Evolutionary conservation across 106 monocot genomes (phyloP).

Genomic region (Vanilla planifolia): DNA sequence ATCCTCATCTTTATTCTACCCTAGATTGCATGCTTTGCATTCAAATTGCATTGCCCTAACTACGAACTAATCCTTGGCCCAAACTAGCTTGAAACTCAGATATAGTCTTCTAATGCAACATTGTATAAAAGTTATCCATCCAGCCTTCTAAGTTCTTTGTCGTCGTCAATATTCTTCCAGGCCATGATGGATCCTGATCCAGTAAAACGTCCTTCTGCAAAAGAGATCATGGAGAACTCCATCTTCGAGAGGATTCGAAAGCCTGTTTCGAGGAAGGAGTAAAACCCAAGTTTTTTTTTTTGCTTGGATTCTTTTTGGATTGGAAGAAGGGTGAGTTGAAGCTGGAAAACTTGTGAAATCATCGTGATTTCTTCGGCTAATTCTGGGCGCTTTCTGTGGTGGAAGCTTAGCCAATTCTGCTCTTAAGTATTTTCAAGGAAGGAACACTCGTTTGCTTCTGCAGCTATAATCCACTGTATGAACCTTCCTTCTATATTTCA

Average conservation of each 20-base stretch:
- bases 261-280: constrained; percentile 1
- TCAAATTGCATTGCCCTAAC: no score
- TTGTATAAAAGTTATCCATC: not conserved
- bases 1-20: not conserved
- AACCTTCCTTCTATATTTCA: no score
- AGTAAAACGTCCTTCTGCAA: constrained; percentile 72
- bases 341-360: not conserved
- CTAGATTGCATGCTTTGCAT: no score
- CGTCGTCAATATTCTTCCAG: constrained; percentile 24
- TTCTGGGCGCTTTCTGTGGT: no score
- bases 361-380: no score
- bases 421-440: no score
- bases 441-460: no score
- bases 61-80: not conserved
- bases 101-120: not conserved
- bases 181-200: constrained; percentile 97
- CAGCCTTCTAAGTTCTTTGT: not conserved
- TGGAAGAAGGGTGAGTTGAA: not conserved
- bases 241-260: constrained; percentile 37
- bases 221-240: constrained; percentile 53
- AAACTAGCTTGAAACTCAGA: not conserved
- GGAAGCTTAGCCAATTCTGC: no score
- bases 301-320: no score
- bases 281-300: not conserved
- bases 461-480: no score